Base-by-base conservation (phyloP, 768 basidiomycete genomes). In the Leucocoprinus leucothites region DNA sequence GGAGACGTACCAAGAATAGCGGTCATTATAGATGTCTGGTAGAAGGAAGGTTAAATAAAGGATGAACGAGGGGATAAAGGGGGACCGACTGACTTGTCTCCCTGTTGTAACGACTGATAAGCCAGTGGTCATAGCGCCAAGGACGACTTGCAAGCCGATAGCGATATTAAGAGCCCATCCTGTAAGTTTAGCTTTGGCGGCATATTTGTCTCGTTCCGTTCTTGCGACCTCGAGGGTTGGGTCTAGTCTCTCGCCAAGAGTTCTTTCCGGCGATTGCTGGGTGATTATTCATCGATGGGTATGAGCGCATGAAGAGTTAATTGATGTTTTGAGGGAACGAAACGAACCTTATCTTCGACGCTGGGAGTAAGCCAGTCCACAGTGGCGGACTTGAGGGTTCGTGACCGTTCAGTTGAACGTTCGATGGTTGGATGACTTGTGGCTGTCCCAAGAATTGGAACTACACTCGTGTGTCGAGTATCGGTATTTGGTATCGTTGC, bases 91-190 rank as follows among this genome's bases (percentile, higher is more conserved):
- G 48, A 75, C 82, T 69, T 77, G 72, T 8, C 56, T 70, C 5
- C 74, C 77, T n/a, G 57, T 63, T 5, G 73, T 66, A 2, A 75
- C 70, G 5, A 65, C 62, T 1, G 86, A 74, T 16, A 88, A 57
- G 0, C 82, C 87, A 0, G 87, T 89, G 3, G 85, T 88, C 28
- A 89, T 68, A 1, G 87, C 77, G 4, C 86, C 86, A 21, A 89
- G 67, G 0, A 85, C 35, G 3, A 89, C 81, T 64, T 89, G 87
- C 36, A 85, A 51, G 9, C 75, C 78, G 46, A 87, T 88, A 0
- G 86, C 84, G 11, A 72, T 53, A 58, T 80, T 77, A 22, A 74
- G 61, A 5, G 68, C 50, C 28, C 61, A 75, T 2, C 70, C 73
- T 13, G 72, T 74, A 51, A 71, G 56, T 60, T 60, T 65, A 60